Percentiles rank a stretch among this genome's conserved stretches.
These are phyloP conservation scores for Cyclotella kingstonii DNA, from an alignment of 108 stramenopile species.

Conservation along the genomic window DNA sequence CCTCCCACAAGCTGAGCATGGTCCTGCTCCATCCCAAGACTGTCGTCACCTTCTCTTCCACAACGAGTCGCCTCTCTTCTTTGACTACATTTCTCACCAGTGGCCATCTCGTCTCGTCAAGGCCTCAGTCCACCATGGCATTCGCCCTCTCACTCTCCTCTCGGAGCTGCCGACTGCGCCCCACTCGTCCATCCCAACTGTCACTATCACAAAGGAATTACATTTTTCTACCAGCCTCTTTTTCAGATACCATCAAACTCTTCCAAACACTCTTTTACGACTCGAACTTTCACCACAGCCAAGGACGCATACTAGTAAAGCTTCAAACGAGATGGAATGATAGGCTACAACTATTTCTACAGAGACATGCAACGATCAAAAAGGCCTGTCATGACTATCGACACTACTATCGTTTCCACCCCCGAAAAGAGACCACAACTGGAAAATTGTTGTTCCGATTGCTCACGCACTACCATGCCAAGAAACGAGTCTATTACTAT, in stretches of 20 bases:
- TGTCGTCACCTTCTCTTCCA: too few species aligned
- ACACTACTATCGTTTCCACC: slow-evolving; percentile 6
- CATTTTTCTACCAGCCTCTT: slow-evolving; percentile 39
- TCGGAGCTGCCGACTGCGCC: too few species aligned
- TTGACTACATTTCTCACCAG: too few species aligned
- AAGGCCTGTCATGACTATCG: slow-evolving; percentile 7
- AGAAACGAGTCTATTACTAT: slow-evolving; percentile 31
- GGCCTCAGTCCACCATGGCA: too few species aligned
- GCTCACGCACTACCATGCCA: slow-evolving; percentile 39
- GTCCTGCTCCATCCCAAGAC: too few species aligned
- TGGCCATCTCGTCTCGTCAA: too few species aligned
- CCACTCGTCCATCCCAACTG: too few species aligned
- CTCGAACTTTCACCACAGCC: slow-evolving; percentile 7
- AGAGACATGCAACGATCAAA: slow-evolving; percentile 1
- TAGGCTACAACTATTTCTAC: slow-evolving; percentile 10
- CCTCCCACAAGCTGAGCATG: too few species aligned
- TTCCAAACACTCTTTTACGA: slow-evolving; percentile 11
- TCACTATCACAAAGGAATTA: slow-evolving; percentile 29
- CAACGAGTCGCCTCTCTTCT: too few species aligned
- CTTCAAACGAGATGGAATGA: slow-evolving; percentile 39
- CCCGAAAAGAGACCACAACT: not conserved
- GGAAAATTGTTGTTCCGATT: slow-evolving; percentile 28
- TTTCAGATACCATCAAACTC: slow-evolving; percentile 30
- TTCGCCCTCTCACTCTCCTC: too few species aligned
- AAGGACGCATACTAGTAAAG: slow-evolving; percentile 25